Conservation (phyloP, 208 protist genomes). For the Leishmania gerbilli region DNA sequence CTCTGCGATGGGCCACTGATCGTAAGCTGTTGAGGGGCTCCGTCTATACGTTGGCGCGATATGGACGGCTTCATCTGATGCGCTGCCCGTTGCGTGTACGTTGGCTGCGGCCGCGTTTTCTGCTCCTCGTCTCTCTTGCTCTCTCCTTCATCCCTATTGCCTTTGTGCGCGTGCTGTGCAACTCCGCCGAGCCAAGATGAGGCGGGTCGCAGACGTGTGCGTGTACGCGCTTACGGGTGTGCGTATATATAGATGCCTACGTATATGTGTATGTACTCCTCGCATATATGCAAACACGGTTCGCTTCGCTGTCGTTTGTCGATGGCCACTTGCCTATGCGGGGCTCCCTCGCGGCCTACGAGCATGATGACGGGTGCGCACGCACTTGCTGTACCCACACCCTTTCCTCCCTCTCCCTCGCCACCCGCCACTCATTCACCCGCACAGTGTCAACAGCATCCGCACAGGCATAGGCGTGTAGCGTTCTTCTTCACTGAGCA, state of each 20-base stretch:
- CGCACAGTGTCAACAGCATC: not conserved
- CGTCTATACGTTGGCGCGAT: not conserved
- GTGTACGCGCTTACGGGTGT: too few species aligned
- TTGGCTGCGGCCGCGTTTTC: not conserved
- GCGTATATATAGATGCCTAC: not conserved
- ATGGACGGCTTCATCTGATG: not conserved
- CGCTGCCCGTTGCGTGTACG: not conserved
- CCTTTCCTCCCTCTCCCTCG: not conserved
- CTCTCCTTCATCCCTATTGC: not conserved
- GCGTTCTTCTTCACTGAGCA: not conserved
- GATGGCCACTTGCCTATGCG: not conserved
- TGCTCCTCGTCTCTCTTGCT: not conserved
- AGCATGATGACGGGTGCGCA: not conserved
- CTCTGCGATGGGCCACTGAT: not conserved
- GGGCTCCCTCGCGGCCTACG: not conserved
- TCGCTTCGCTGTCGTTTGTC: not conserved
- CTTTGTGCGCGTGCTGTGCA: not conserved
- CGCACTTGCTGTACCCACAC: not conserved
- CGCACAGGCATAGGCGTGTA: not conserved
- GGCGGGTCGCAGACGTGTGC: not conserved
- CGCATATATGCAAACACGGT: not conserved
- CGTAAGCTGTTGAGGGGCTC: not conserved
- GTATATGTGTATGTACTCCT: not conserved
- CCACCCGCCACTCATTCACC: not conserved
- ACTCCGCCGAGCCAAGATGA: not conserved